A percentile compares a stretch with the other conserved stretches of the same genome.
These are phyloP conservation scores for Diddensiella transvaalensis DNA, from an alignment of 805 yeast species.

Conservation along the genomic window DNA sequence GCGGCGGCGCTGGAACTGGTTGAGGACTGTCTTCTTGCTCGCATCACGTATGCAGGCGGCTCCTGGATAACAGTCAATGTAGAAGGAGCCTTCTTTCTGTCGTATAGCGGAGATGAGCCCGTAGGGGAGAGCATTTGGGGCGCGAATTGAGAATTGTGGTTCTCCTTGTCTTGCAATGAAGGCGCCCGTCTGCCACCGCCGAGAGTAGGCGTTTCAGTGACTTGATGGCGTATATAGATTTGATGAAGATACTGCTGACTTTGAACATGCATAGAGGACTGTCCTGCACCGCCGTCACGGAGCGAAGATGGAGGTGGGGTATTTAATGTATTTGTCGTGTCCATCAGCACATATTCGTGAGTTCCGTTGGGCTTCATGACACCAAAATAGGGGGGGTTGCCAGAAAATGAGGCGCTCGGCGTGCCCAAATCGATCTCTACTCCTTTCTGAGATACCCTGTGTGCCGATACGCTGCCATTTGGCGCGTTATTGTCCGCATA, in stretches of 20 bases:
- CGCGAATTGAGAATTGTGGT: conserved; percentile 1
- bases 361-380: background rate
- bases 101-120: conserved; percentile 18
- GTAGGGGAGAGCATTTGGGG: conserved; percentile 20
- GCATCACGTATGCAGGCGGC: background rate
- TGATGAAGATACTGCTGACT: background rate
- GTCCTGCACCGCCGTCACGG: conserved; percentile 7
- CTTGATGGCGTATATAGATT: background rate
- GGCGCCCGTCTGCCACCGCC: conserved; percentile 1
- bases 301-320: conserved; percentile 24
- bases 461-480: background rate
- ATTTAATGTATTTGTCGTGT: conserved; percentile 19
- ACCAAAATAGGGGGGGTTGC: background rate
- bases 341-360: conserved; percentile 7
- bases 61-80: background rate
- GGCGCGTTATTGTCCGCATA: background rate
- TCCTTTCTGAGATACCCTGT: background rate
- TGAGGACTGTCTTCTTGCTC: background rate
- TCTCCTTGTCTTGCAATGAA: conserved; percentile 7
- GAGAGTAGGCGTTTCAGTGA: background rate
- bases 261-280: background rate
- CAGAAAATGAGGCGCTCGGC: conserved; percentile 3
- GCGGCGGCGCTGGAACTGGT: background rate
- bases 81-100: conserved; percentile 8
- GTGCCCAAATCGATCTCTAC: background rate